Percentiles rank a stretch among this genome's conserved stretches.
phyloP scores from a whole-genome alignment of 805 yeast species.

The Barnettozyma siamensis region DNA sequence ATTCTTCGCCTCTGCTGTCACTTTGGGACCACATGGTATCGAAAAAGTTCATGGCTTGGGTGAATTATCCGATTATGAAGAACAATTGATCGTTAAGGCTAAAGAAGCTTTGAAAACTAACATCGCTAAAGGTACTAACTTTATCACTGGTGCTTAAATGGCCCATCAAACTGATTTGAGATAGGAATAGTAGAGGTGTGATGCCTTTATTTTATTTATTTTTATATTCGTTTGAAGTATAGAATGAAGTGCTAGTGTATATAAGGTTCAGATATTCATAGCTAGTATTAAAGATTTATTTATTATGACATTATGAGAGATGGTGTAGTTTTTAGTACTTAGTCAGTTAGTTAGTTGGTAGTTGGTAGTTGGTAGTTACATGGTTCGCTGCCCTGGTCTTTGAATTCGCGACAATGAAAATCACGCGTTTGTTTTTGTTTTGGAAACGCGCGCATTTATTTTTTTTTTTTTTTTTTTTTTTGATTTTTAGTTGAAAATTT shows the following conservation, averaged over 20 bases:
- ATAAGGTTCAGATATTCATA: constrained; percentile 1
- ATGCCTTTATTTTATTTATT: neutral
- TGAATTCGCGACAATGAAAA: too few species aligned
- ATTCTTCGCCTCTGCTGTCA: constrained; percentile 92
- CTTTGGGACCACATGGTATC: constrained; percentile 90
- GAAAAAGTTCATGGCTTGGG: constrained; percentile 77
- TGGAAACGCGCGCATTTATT: too few species aligned
- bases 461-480: too few species aligned
- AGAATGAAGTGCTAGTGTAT: constrained; percentile 1
- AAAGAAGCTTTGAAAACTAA: constrained; percentile 86
- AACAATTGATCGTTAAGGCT: constrained; percentile 74
- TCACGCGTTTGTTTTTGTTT: too few species aligned
- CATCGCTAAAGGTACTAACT: constrained; percentile 90
- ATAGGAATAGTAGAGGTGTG: neutral
- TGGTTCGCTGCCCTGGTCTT: too few species aligned
- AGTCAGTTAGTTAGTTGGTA: too few species aligned
- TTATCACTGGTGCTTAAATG: constrained; percentile 66
- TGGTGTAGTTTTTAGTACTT: too few species aligned
- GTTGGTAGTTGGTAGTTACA: too few species aligned
- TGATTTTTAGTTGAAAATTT: too few species aligned
- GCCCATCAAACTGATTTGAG: neutral
- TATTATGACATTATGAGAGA: constrained; percentile 3
- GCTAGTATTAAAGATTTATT: constrained; percentile 3
- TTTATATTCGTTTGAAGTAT: constrained; percentile 3
- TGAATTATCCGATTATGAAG: constrained; percentile 68